Evolutionary conservation across 2,329 filamentous ascomycete genomes (phyloP), one percentile per base, ranked within the genome.

Genomic region (Zymoseptoria tritici): DNA sequence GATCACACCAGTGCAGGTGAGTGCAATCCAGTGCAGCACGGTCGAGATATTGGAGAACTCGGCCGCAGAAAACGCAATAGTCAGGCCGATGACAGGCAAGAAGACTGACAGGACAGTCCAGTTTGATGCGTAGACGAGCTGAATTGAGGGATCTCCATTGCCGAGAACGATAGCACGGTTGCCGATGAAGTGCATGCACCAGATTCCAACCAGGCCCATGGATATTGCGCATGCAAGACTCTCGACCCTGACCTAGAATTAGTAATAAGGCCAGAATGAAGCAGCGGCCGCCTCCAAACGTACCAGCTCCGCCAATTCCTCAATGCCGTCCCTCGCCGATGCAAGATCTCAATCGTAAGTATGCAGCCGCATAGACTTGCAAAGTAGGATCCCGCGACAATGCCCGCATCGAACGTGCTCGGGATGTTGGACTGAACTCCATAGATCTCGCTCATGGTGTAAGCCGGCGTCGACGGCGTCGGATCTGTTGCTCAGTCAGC

Each of bases 321-420:
- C 4, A 72, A 58, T 5, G 68, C 68, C 1, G 70, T 72, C 7
- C 67, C 70, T 51, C 70, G 64, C 60, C 89, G 80, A 71, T 94
- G 89, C 56, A 96, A 84, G 60, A 96, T 77, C 73, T 96, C 91
- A 31, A 96, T 79, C 0, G 91, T 92, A 3, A 90, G 90, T 55
- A 85, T 81, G 54, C 89, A 87, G 62, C 91, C 91, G 64, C 89
- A 78, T 63, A 89, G 84, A 70, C 90, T 94, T 65, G 87, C 80
- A 51, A 88, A 75, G 67, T 83, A 88, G 1, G 85, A 87, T 9
- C 90, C 79, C 22, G 86, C 80, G 11, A 93, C 81, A 67, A 89
- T 87, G 49, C 84, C 84, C 3, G 80, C 63, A n/a, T 73, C 66
- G 57, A 78, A 79, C 13, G 73, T 74, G 59, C 78, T 78, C 2